Percentiles rank a stretch among this genome's conserved stretches.
phyloP scores from a whole-genome alignment of 192 early-diverging fungal species.

The Thamnidium elegans region DNA sequence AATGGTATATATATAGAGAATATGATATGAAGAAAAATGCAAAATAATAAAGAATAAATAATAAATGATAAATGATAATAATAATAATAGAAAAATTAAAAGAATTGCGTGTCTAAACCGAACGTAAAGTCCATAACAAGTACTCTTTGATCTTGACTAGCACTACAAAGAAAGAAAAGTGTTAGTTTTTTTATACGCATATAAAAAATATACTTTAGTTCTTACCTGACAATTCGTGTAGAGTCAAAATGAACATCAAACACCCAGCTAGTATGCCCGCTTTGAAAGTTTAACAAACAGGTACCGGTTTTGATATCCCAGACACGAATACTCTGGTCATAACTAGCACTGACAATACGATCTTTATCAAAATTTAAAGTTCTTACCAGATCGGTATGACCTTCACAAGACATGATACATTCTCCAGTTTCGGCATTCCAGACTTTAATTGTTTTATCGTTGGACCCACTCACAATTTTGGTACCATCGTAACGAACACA shows the following conservation, averaged over 20 bases:
- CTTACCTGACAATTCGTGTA: constrained; percentile 72
- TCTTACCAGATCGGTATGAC: constrained; percentile 76
- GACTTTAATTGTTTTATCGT: constrained; percentile 75
- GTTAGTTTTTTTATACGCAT: too few relatives aligned
- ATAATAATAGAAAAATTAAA: neutral
- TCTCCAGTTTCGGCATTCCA: constrained; percentile 64
- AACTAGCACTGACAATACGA: constrained; percentile 76
- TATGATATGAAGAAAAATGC: neutral
- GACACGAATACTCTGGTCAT: constrained; percentile 92
- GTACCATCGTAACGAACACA: constrained; percentile 89
- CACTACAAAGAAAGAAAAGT: constrained; percentile 24
- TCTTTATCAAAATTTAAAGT: constrained; percentile 83
- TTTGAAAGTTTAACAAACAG: constrained; percentile 70
- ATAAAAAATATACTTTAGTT: too few relatives aligned
- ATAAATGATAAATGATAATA: too few relatives aligned
- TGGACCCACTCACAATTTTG: constrained; percentile 80
- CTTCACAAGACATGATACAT: constrained; percentile 53
- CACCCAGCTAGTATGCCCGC: constrained; percentile 90
- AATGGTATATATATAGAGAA: too few relatives aligned
- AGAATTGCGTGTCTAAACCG: constrained; percentile 34
- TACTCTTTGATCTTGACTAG: constrained; percentile 43
- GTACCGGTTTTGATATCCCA: constrained; percentile 86
- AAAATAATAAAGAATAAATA: too few relatives aligned
- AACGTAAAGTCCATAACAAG: constrained; percentile 43
- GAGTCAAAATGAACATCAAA: constrained; percentile 92